Evolutionary conservation across 805 yeast genomes (phyloP).

Genomic region (Candida sphagnicola): DNA sequence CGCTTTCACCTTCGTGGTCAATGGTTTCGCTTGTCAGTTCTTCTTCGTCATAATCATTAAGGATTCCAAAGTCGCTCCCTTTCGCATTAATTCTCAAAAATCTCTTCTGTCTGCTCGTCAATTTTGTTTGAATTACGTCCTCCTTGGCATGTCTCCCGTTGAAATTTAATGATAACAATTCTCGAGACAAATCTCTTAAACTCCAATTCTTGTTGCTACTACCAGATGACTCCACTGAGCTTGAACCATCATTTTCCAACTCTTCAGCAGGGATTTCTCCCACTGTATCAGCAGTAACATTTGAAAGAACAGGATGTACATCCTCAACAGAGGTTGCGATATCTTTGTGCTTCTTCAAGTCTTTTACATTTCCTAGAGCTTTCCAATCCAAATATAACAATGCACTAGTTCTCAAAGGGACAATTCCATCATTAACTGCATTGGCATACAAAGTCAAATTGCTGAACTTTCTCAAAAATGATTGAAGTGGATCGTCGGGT

Average conservation of each 20-base stretch:
- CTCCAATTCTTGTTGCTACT: neutral
- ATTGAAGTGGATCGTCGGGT: slow-evolving; percentile 38
- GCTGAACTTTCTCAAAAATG: slow-evolving; percentile 24
- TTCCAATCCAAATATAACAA: slow-evolving; percentile 39
- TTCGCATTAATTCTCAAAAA: slow-evolving; percentile 19
- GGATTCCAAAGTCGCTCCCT: slow-evolving; percentile 13
- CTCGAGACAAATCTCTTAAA: slow-evolving; percentile 10
- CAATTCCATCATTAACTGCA: slow-evolving; percentile 44
- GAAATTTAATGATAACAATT: slow-evolving; percentile 16
- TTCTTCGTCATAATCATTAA: slow-evolving; percentile 5
- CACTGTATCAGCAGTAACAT: slow-evolving; percentile 13
- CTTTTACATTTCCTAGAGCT: slow-evolving; percentile 37
- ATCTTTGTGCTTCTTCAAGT: slow-evolving; percentile 15
- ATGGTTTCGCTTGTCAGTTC: neutral
- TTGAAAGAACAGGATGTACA: slow-evolving; percentile 7
- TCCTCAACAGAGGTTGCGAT: slow-evolving; percentile 4
- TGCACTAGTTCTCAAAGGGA: slow-evolving; percentile 41
- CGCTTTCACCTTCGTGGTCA: slow-evolving; percentile 2
- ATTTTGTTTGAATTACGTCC: neutral
- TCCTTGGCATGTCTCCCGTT: neutral
- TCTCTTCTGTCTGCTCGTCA: slow-evolving; percentile 13
- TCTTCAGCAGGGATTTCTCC: slow-evolving; percentile 30
- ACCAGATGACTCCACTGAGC: neutral
- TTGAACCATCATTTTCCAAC: slow-evolving; percentile 2
- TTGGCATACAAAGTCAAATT: slow-evolving; percentile 40